These are phyloP conservation scores for Rosa multiflora DNA, from an alignment of 306 rosid species.

Conservation along the genomic window DNA sequence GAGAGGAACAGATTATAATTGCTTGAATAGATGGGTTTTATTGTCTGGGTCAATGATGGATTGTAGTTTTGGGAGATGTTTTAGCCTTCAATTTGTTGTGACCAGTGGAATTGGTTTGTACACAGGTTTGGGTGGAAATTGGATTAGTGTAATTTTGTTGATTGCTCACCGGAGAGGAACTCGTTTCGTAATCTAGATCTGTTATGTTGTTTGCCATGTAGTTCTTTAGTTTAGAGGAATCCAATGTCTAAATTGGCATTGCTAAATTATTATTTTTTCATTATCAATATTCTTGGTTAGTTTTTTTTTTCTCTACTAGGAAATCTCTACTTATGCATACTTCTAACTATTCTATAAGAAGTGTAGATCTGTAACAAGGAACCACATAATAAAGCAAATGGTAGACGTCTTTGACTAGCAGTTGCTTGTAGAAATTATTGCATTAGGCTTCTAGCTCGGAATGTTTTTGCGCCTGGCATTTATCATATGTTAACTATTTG, in stretches of 20 bases:
- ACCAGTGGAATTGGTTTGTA: neutral
- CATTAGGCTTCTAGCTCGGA: neutral
- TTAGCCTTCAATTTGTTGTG: neutral
- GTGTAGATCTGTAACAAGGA: neutral
- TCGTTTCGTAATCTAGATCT: neutral
- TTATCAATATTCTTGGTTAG: neutral
- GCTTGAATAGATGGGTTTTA: neutral
- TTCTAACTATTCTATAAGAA: neutral
- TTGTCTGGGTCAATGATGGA: slow-evolving; percentile 3
- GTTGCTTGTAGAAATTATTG: neutral
- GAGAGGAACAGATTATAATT: neutral
- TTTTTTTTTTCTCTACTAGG: neutral
- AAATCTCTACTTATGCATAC: neutral
- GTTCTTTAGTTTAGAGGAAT: neutral
- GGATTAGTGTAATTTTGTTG: neutral
- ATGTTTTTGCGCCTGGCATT: neutral
- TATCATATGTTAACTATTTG: neutral
- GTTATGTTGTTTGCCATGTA: neutral
- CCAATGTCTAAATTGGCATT: neutral
- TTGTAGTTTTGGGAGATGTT: neutral
- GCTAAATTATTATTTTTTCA: neutral
- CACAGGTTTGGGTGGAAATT: neutral
- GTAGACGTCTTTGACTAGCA: neutral
- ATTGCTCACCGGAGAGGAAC: neutral
- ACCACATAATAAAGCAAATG: neutral